These are phyloP conservation scores for Crithidia mellificae DNA, from an alignment of 208 protist species.

Conservation along the genomic window DNA sequence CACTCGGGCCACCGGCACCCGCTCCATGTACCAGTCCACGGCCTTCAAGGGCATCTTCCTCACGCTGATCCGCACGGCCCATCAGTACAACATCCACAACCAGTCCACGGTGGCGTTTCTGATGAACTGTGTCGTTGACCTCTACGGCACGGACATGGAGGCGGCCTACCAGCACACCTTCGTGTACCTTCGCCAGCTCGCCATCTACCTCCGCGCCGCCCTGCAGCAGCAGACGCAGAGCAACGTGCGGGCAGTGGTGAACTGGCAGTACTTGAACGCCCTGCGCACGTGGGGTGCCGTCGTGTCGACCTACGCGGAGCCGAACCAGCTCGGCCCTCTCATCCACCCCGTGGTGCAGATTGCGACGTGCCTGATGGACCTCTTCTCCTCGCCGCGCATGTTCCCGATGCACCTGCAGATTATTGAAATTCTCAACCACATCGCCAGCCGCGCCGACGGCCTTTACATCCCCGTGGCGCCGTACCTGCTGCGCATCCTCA, in stretches of 20 bases:
- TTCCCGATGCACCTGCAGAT: constrained; percentile 96
- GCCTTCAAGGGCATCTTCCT: constrained; percentile 94
- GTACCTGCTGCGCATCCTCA: constrained; percentile 92
- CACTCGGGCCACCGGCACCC: constrained; percentile 82
- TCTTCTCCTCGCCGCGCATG: constrained; percentile 93
- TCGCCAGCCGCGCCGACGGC: constrained; percentile 79
- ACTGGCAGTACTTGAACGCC: constrained; percentile 97
- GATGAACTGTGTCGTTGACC: constrained; percentile 94
- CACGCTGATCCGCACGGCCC: constrained; percentile 83
- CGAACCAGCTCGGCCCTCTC: constrained; percentile 84
- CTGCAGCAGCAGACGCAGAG: constrained; percentile 90
- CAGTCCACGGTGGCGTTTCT: constrained; percentile 89
- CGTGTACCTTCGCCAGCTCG: constrained; percentile 97
- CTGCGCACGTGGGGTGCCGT: constrained; percentile 93
- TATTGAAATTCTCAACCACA: constrained; percentile 91
- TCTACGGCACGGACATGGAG: constrained; percentile 94
- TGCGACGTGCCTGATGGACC: constrained; percentile 79
- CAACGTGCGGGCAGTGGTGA: constrained; percentile 94
- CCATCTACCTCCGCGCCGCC: constrained; percentile 95
- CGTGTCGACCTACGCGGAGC: constrained; percentile 83
- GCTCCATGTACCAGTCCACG: constrained; percentile 90
- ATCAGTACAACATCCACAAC: constrained; percentile 81
- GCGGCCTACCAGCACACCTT: constrained; percentile 95
- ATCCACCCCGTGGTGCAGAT: constrained; percentile 95
- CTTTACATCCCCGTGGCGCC: constrained; percentile 93